phyloP scores from a whole-genome alignment of 2,329 filamentous ascomycete genomes.

The Rhytidhysteron rufulum region DNA sequence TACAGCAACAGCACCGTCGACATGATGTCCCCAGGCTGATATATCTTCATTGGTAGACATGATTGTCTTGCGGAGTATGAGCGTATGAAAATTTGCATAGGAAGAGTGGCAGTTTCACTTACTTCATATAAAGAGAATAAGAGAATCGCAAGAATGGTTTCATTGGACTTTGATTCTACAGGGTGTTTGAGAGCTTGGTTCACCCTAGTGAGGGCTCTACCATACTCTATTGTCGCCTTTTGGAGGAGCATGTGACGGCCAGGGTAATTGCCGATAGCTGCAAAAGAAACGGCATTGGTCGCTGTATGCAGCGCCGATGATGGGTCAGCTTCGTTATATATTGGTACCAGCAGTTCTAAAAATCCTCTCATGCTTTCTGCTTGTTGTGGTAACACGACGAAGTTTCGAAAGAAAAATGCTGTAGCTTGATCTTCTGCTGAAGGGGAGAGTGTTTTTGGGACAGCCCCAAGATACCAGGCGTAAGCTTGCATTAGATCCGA shows the following conservation, averaged over 20 bases:
- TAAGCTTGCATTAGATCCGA: slow-evolving; percentile 23
- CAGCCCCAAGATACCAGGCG: slow-evolving; percentile 25
- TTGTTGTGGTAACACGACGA: slow-evolving; percentile 35
- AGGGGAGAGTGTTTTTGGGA: slow-evolving; percentile 24
- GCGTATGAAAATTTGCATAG: slow-evolving; percentile 3
- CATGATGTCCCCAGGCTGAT: slow-evolving; percentile 36
- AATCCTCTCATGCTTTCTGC: slow-evolving; percentile 36
- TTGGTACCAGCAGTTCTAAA: slow-evolving; percentile 34
- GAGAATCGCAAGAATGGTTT: slow-evolving; percentile 36
- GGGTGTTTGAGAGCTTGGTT: slow-evolving; percentile 35
- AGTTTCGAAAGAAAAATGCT: slow-evolving; percentile 41
- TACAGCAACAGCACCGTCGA: slow-evolving; percentile 38
- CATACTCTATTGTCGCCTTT: slow-evolving; percentile 33
- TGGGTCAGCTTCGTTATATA: slow-evolving; percentile 31
- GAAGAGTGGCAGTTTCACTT: slow-evolving; percentile 16
- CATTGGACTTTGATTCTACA: slow-evolving; percentile 30
- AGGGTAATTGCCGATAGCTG: slow-evolving; percentile 36
- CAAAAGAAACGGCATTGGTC: slow-evolving; percentile 36
- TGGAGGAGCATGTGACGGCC: slow-evolving; percentile 27
- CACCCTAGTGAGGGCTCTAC: slow-evolving; percentile 34
- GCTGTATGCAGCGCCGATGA: slow-evolving; percentile 38
- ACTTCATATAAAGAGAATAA: slow-evolving; percentile 42
- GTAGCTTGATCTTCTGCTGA: slow-evolving; percentile 35
- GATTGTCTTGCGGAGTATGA: slow-evolving; percentile 27
- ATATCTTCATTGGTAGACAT: slow-evolving; percentile 35